Percentiles rank a stretch among this genome's conserved stretches.
These are phyloP conservation scores for Hepatocystis sp. DNA, from an alignment of 169 alveolate species.

Conservation along the genomic window DNA sequence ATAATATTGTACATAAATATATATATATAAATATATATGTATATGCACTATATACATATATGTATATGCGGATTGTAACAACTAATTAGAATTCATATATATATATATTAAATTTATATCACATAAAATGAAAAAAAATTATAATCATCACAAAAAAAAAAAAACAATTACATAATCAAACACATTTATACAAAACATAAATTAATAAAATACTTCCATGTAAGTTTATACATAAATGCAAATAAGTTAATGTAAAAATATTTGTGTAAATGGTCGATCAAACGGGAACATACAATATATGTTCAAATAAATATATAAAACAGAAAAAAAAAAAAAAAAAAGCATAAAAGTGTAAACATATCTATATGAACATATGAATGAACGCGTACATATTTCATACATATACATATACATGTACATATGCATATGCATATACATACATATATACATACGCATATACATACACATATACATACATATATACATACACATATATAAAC, in stretches of 20 bases:
- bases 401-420: background rate
- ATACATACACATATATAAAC: too few relatives aligned
- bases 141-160: too few relatives aligned
- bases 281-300: too few relatives aligned
- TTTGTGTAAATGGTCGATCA: too few relatives aligned
- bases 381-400: background rate
- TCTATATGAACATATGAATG: background rate
- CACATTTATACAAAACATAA: too few relatives aligned
- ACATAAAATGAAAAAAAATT: too few relatives aligned
- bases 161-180: too few relatives aligned
- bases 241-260: too few relatives aligned
- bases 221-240: too few relatives aligned
- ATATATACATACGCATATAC: background rate
- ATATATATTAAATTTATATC: too few relatives aligned
- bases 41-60: constrained; percentile 1
- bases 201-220: too few relatives aligned
- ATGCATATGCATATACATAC: background rate
- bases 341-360: background rate
- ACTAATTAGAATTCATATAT: background rate
- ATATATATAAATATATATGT: background rate
- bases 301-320: background rate
- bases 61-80: background rate
- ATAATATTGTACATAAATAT: background rate
- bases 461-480: background rate
- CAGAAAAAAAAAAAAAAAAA: too few relatives aligned